Percentiles rank a stretch among this genome's conserved stretches.
phyloP scores from a whole-genome alignment of 768 basidiomycete species.

The Suillus hirtellus region DNA sequence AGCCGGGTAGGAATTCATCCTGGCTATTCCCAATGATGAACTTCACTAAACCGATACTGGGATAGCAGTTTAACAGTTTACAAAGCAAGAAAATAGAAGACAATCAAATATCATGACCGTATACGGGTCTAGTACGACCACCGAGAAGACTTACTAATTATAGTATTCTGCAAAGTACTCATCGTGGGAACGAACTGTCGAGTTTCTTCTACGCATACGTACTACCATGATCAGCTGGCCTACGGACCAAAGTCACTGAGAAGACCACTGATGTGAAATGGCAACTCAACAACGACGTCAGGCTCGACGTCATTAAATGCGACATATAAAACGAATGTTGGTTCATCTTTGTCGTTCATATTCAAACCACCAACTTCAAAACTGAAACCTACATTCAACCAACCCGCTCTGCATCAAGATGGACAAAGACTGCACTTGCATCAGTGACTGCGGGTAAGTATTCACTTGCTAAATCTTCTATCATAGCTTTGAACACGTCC shows the following conservation, averaged over 20 bases:
- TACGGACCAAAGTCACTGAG: no score
- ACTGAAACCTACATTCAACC: neutral
- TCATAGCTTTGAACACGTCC: neutral
- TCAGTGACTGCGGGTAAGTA: slow-evolving; percentile 29
- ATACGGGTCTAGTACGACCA: neutral
- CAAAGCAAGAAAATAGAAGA: neutral
- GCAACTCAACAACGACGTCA: neutral
- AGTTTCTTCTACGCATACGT: no score
- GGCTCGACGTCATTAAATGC: neutral
- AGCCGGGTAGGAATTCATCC: slow-evolving; percentile 91
- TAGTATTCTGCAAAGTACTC: no score
- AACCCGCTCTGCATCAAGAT: slow-evolving; percentile 14
- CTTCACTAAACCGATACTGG: neutral
- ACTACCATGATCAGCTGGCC: no score
- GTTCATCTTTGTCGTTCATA: neutral
- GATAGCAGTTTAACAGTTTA: neutral
- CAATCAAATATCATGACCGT: neutral
- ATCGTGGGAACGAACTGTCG: no score
- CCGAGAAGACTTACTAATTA: no score
- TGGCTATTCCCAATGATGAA: neutral
- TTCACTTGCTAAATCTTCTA: neutral
- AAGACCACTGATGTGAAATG: neutral
- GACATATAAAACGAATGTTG: neutral
- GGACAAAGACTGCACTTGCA: slow-evolving; percentile 31
- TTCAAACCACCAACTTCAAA: neutral